Base-by-base conservation (phyloP, 2,329 filamentous ascomycete genomes). In the Monosporascus sp. region DNA sequence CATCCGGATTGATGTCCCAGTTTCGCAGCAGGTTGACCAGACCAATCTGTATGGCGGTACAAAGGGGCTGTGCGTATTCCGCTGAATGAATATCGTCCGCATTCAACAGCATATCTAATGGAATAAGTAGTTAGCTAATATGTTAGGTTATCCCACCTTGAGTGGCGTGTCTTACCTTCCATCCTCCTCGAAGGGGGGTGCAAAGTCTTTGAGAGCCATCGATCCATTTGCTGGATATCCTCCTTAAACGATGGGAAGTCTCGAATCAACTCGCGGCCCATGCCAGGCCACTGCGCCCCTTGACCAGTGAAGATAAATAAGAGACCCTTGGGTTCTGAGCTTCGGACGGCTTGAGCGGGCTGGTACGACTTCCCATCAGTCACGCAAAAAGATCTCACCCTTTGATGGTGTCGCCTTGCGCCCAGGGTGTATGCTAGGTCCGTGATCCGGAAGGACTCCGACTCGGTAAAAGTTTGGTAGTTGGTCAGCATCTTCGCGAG, bases 221-320 rank as follows among this genome's bases (percentile, higher is more conserved):
- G 28, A 18, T 49, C 47, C 47, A 49, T 49, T 14, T 15, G 17
- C 18, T 37, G 3, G 31, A 49, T 50, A 14, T 51, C 52, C 7
- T 49, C 17, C 15, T 41, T 48, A 37, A 55, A 51, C 2, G 43
- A 20, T 14, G 43, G 43, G 20, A n/a, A 24, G 14, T 46, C 43
- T 3, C 20, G 15, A 3, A 62, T 14, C n/a, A 62, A 45, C 5
- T 55, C 57, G 5, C 49, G 41, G 1, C 61, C 61, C 60, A 63
- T 63, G 11, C 50, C 51, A 2, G 60, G 56, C 61, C 60, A 63
- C 24, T 63, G 61, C 2, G 61, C 53, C 1, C 61, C 58, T 43
- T 63, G 61, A 7, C 61, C 61, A 2, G 53, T 63, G 28, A 63
- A 63, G 3, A 60, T 56, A 55, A 60, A 58, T 2, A 60, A 47